A percentile compares a stretch with the other conserved stretches of the same genome.
Conservation (phyloP, 1,139 yeast genomes). For the Blastobotrys ciferrii region DNA sequence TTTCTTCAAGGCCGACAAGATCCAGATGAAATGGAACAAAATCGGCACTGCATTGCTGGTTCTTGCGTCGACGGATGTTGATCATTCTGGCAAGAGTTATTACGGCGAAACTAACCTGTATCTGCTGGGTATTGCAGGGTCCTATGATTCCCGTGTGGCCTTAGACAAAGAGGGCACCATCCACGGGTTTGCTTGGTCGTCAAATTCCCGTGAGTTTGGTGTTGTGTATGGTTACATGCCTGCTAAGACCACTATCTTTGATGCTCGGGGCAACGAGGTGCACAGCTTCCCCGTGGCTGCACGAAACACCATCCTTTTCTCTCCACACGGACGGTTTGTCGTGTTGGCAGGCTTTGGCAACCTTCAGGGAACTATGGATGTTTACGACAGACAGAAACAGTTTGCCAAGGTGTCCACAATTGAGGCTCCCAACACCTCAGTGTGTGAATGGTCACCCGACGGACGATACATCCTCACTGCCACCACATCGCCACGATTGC, state of each 20-base stretch:
- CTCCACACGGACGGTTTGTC: conserved; percentile 91
- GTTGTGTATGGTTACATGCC: conserved; percentile 99
- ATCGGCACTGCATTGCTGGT: conserved; percentile 94
- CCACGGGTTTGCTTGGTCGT: conserved; percentile 97
- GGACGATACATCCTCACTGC: conserved; percentile 93
- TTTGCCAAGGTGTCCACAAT: conserved; percentile 76
- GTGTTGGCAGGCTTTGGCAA: conserved; percentile 97
- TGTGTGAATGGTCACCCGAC: conserved; percentile 98
- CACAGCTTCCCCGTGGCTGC: conserved; percentile 84
- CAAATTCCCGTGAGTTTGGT: conserved; percentile 93
- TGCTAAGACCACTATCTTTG: conserved; percentile 90
- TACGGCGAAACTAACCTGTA: conserved; percentile 96
- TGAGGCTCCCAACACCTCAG: conserved; percentile 91
- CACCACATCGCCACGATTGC: conserved; percentile 92
- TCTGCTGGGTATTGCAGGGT: conserved; percentile 86
- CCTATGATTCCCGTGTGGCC: conserved; percentile 84
- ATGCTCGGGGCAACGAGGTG: conserved; percentile 86
- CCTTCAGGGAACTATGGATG: conserved; percentile 93
- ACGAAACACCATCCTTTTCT: conserved; percentile 83
- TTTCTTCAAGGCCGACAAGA: conserved; percentile 93
- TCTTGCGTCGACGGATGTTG: conserved; percentile 93
- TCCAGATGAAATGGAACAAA: conserved; percentile 89
- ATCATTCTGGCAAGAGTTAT: conserved; percentile 87
- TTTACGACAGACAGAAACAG: conserved; percentile 88
- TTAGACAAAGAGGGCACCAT: conserved; percentile 94